phyloP scores from a whole-genome alignment of 345 rosid species.

The Eucalyptus cloeziana region DNA sequence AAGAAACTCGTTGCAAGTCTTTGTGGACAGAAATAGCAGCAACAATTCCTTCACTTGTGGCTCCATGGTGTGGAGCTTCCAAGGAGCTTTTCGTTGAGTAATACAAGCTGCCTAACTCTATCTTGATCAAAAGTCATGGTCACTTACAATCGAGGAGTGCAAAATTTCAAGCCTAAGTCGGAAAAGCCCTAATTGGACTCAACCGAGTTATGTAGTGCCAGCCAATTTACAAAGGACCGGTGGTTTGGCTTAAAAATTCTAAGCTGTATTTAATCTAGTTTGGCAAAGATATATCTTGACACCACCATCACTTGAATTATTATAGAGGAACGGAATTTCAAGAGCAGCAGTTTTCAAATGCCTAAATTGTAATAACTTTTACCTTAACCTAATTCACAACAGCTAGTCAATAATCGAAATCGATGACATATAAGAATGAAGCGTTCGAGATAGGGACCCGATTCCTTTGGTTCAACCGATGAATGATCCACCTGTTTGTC shows the following conservation, averaged over 20 bases:
- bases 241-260: neutral
- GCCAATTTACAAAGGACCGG: neutral
- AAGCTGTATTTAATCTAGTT: neutral
- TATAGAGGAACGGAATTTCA: neutral
- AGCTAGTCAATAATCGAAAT: neutral
- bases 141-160: neutral
- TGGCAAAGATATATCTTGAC: neutral
- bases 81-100: neutral
- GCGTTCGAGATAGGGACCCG: neutral
- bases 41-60: neutral
- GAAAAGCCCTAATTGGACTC: neutral
- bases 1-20: neutral
- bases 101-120: neutral
- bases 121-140: neutral
- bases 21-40: neutral
- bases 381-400: neutral
- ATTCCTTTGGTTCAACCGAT: conserved; percentile 25
- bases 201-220: neutral
- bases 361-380: neutral
- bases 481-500: neutral
- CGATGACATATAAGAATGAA: neutral
- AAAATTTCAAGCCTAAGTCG: neutral
- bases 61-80: neutral
- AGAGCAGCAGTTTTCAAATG: neutral
- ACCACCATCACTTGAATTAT: neutral